Conservation (phyloP, 176 grass and related monocot species). For the Raddia guianensis region DNA sequence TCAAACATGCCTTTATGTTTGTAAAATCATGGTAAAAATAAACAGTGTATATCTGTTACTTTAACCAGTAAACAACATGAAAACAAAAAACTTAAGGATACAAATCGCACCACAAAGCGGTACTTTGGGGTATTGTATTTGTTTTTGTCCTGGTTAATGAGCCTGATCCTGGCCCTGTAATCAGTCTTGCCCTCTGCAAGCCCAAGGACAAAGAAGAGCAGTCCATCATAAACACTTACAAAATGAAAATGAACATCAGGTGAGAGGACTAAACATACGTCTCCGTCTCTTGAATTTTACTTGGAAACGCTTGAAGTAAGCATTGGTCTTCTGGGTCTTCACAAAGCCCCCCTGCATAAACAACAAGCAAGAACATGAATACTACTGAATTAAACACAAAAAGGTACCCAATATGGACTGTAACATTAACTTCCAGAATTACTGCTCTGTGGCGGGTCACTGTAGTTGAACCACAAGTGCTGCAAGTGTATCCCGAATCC, state of each 20-base stretch:
- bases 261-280: slow-evolving; percentile 31
- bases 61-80: not conserved
- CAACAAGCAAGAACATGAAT: not conserved
- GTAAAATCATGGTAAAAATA: not conserved
- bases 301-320: slow-evolving; percentile 79
- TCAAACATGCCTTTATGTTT: no score
- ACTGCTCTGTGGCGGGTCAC: no score
- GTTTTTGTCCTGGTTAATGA: slow-evolving; percentile 87
- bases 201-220: not conserved
- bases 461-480: no score
- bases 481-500: no score
- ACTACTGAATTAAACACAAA: not conserved
- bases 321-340: slow-evolving; percentile 60
- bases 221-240: not conserved
- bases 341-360: slow-evolving; percentile 51
- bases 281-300: slow-evolving; percentile 91
- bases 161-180: slow-evolving; percentile 67
- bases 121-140: slow-evolving; percentile 81
- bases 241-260: not conserved
- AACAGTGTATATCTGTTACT: not conserved
- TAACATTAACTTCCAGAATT: no score
- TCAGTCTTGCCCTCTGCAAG: slow-evolving; percentile 73
- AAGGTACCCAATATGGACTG: not conserved
- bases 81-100: slow-evolving; percentile 32
- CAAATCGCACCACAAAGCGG: slow-evolving; percentile 81